Base-by-base conservation (phyloP, 148 eudicot genomes). In the Tetragonia tetragonoides region DNA sequence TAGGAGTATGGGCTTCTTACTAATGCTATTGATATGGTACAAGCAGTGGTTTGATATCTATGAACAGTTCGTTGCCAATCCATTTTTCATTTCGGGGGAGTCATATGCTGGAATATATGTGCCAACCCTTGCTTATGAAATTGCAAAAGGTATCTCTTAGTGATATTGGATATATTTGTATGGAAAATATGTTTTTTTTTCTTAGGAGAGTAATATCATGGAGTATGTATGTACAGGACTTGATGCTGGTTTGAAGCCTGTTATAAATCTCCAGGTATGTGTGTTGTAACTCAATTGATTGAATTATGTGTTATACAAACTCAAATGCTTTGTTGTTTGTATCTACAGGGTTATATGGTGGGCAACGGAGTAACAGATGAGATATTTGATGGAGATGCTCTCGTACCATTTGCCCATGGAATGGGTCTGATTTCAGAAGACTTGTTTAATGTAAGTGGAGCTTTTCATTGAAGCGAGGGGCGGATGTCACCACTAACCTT, bases 31-130 rank as follows among this genome's bases (percentile, higher is more conserved):
- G 49, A 47, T 79, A 47, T 77, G 75, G 60, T 80, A 23, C 63
- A 44, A 37, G 57, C 83, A 95, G 99, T 95, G 99, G 99, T 93
- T 95, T 54, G 87, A 81, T 66, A 76, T 95, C 70, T 93, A 91
- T 78, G 86, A 89, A 6, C 95, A 93, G 81, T 95, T 81, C 83
- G 88, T 83, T 39, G 73, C 83, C 17, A 95, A 95, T 81, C 88
- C 97, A 18, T 95, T 95, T 85, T 93, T 83, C 79, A 90, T 95
- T 65, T 42, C 89, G 54, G 99, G 99, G 23, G 99, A 95, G 76
- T 95, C 99, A 38, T 95, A 93, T 83, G 99, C 99, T 79, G 99
- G 99, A 80, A 76, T 95, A 20, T 95, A 95, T 75, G 95, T 95
- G 73, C 99, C 99, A 38, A 95, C 98, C 62, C 92, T 95, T 82